A percentile compares a stretch with the other conserved stretches of the same genome.
Conservation (phyloP, 495 filamentous ascomycete genomes). For the Talaromyces nanjingensis region DNA sequence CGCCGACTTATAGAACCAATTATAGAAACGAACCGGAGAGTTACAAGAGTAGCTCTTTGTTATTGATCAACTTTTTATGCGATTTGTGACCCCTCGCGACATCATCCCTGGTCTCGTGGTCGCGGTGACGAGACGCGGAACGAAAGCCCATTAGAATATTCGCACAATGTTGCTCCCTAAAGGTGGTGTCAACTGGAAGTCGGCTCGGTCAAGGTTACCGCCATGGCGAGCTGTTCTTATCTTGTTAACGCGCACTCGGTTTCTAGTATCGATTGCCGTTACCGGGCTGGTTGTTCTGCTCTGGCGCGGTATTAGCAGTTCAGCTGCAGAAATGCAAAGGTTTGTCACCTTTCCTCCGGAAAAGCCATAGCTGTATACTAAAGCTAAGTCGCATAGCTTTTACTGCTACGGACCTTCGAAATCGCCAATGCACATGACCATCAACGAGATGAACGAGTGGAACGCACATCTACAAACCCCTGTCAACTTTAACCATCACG, state of each 20-base stretch:
- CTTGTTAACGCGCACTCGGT: slow-evolving; percentile 70
- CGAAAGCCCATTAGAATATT: neutral
- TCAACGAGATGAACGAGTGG: slow-evolving; percentile 87
- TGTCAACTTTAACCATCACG: slow-evolving; percentile 92
- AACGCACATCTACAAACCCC: slow-evolving; percentile 82
- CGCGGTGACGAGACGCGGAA: neutral
- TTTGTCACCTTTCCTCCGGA: slow-evolving; percentile 31
- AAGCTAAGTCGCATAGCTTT: slow-evolving; percentile 52
- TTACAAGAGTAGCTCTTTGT: neutral
- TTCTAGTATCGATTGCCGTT: slow-evolving; percentile 67
- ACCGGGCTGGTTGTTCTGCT: slow-evolving; percentile 70
- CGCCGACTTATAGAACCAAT: neutral
- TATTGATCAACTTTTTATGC: neutral
- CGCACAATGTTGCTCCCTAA: slow-evolving; percentile 69
- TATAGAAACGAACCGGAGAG: neutral
- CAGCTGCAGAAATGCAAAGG: slow-evolving; percentile 88
- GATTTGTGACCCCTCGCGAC: neutral
- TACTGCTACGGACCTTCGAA: slow-evolving; percentile 95
- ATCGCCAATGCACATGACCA: slow-evolving; percentile 86
- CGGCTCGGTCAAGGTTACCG: slow-evolving; percentile 71
- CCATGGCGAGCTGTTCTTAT: slow-evolving; percentile 74
- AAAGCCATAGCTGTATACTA: neutral
- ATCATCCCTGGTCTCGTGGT: neutral
- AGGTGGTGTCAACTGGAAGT: slow-evolving; percentile 89
- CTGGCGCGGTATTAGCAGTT: slow-evolving; percentile 81